Evolutionary conservation across 2,329 filamentous ascomycete genomes (phyloP).

Genomic region (Hirsutella rhossiliensis): DNA sequence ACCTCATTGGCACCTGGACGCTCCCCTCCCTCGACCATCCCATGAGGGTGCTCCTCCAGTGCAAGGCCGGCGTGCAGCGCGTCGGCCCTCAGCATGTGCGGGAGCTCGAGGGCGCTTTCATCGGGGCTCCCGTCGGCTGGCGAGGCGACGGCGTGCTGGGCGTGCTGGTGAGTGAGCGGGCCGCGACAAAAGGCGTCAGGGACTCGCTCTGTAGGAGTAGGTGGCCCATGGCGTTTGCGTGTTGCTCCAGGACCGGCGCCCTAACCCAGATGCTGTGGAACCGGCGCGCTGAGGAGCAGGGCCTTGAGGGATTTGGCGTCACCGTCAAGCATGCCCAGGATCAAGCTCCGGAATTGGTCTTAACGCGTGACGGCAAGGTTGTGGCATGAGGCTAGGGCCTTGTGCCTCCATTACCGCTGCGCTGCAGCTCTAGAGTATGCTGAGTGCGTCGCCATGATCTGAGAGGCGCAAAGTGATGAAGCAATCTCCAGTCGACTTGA

Average conservation of each 20-base stretch:
- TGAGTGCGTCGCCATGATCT: no score
- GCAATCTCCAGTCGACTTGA: no score
- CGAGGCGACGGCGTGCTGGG: slow-evolving; percentile 52
- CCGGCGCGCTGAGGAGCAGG: slow-evolving; percentile 44
- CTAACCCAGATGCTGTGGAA: slow-evolving; percentile 68
- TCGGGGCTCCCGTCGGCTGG: slow-evolving; percentile 63
- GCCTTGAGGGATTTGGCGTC: slow-evolving; percentile 48
- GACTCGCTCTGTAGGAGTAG: slow-evolving; percentile 55
- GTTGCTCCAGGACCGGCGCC: slow-evolving; percentile 43
- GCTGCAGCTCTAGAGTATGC: no score
- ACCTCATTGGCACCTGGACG: slow-evolving; percentile 60
- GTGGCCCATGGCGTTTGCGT: slow-evolving; percentile 62
- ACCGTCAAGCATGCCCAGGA: slow-evolving; percentile 27
- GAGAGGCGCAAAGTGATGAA: no score
- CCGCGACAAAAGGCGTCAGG: slow-evolving; percentile 68
- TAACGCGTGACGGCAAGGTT: slow-evolving; percentile 38
- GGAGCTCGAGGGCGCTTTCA: slow-evolving; percentile 72
- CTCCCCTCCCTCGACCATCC: slow-evolving; percentile 27
- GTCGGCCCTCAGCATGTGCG: slow-evolving; percentile 49
- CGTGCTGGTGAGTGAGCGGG: slow-evolving; percentile 54
- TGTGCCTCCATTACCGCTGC: no score
- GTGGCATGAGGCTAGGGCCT: slow-evolving; percentile 6
- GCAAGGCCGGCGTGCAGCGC: slow-evolving; percentile 48
- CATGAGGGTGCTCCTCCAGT: slow-evolving; percentile 47
- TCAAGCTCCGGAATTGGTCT: slow-evolving; percentile 27